Evolutionary conservation across 768 basidiomycete species (phyloP), one percentile per base, ranked within the genome.

Genomic region (Amanita thiersii): DNA sequence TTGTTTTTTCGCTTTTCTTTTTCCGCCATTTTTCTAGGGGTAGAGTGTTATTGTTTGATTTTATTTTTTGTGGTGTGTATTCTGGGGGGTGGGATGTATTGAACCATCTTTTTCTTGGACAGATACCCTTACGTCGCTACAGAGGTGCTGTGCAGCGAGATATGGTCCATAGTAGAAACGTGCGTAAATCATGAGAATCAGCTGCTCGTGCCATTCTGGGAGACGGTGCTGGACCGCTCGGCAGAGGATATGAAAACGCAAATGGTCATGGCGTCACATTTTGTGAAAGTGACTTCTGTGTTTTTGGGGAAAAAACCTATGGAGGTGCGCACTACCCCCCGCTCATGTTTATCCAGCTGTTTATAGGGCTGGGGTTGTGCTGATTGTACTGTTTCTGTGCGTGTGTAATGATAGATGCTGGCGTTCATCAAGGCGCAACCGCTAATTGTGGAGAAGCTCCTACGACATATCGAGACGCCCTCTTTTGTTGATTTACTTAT

Each of bases 61-160:
- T n/a, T n/a, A n/a, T n/a, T n/a, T n/a, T n/a, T n/a, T n/a, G n/a
- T n/a, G n/a, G n/a, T n/a, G n/a, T n/a, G n/a, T n/a, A n/a, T n/a
- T n/a, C n/a, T n/a, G n/a, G n/a, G n/a, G n/a, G n/a, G n/a, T n/a
- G n/a, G n/a, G n/a, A n/a, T n/a, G n/a, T n/a, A n/a, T n/a, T n/a
- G n/a, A n/a, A n/a, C n/a, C n/a, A n/a, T n/a, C 19, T 19, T 24
- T 42, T 37, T 37, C 21, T 18, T 32, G 21, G 37, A 29, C 31
- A 96, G 93, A 61, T 97, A 90, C 60, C 90, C 93, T 1, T 85
- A 88, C 54, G 79, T 92, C 15, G 85, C 90, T 11, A 91, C 93
- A 19, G 94, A 98, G 59, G 90, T 97, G 17, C 75, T 98, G 24
- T 93, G 91, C 64, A 86, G 88, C 60, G 92, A 94, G 52, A 83